phyloP scores from a whole-genome alignment of 1,284 basidiomycete genomes.

The Leccinum pallidistipes region DNA sequence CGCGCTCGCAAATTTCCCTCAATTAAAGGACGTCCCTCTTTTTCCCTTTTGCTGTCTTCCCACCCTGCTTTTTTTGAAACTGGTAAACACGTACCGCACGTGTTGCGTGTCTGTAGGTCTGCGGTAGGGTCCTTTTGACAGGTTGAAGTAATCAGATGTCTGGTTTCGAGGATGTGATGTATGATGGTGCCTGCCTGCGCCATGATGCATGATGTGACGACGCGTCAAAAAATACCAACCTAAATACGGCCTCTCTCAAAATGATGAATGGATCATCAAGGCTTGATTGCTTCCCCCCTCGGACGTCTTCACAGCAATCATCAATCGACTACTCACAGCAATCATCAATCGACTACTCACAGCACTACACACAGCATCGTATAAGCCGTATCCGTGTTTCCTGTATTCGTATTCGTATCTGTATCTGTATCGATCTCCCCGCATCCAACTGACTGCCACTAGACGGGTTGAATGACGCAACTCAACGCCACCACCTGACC shows the following conservation, averaged over 20 bases:
- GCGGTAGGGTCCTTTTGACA: background rate
- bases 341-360: background rate
- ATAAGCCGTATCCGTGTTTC: background rate
- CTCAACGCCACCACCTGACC: background rate
- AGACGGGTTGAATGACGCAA: background rate
- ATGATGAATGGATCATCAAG: background rate
- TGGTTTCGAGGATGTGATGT: background rate
- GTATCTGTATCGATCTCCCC: background rate
- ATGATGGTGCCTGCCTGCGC: background rate
- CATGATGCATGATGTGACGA: background rate
- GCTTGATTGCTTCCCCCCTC: background rate
- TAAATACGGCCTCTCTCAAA: background rate
- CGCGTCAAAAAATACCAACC: background rate
- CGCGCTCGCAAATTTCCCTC: conserved; percentile 10
- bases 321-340: background rate
- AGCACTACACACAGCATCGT: background rate
- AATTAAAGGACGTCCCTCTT: background rate
- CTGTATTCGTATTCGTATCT: background rate
- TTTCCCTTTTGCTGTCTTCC: background rate
- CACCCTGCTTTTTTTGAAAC: background rate
- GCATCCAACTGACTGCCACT: background rate
- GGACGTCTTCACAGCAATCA: background rate
- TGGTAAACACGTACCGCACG: background rate
- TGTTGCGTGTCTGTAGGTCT: background rate
- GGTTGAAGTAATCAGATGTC: background rate